phyloP scores from a whole-genome alignment of 805 yeast species.

The Candida ascalaphidarum region DNA sequence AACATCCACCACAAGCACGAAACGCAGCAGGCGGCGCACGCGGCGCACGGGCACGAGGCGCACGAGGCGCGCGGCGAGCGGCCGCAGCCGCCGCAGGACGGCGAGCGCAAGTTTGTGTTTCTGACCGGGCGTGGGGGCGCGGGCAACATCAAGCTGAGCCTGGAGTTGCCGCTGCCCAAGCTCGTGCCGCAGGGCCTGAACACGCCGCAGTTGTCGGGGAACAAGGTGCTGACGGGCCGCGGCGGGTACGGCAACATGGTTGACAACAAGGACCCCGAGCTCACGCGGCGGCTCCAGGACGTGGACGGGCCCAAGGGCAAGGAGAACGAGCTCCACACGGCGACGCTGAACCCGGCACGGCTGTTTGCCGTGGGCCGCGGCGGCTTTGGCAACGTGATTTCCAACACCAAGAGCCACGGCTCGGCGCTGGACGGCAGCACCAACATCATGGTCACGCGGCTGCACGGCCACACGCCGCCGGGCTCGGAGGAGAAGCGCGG shows the following conservation, averaged over 20 bases:
- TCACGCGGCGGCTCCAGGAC: slow-evolving; percentile 59
- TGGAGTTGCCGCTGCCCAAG: slow-evolving; percentile 42
- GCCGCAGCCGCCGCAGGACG: too few relatives aligned
- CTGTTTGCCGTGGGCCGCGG: slow-evolving; percentile 54
- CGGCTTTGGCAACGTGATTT: slow-evolving; percentile 54
- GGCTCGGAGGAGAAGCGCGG: too few relatives aligned
- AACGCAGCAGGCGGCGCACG: too few relatives aligned
- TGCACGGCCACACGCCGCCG: too few relatives aligned
- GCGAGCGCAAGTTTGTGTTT: slow-evolving; percentile 28
- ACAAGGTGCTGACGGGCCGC: slow-evolving; percentile 61
- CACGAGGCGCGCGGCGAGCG: too few relatives aligned
- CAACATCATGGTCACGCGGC: too few relatives aligned
- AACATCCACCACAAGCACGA: too few relatives aligned
- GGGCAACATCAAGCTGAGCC: slow-evolving; percentile 49
- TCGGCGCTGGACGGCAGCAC: too few relatives aligned
- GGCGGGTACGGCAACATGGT: slow-evolving; percentile 78
- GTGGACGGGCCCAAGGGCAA: slow-evolving; percentile 34
- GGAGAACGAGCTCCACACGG: slow-evolving; percentile 31
- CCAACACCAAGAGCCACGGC: slow-evolving; percentile 21
- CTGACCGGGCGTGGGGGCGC: slow-evolving; percentile 81
- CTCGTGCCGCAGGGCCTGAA: slow-evolving; percentile 51
- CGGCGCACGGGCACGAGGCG: too few relatives aligned
- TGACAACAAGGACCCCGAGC: slow-evolving; percentile 47
- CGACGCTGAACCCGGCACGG: slow-evolving; percentile 34
- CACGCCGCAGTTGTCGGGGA: slow-evolving; percentile 50